phyloP scores from a whole-genome alignment of 2,329 filamentous ascomycete genomes.

The Sporothrix curviconia region DNA sequence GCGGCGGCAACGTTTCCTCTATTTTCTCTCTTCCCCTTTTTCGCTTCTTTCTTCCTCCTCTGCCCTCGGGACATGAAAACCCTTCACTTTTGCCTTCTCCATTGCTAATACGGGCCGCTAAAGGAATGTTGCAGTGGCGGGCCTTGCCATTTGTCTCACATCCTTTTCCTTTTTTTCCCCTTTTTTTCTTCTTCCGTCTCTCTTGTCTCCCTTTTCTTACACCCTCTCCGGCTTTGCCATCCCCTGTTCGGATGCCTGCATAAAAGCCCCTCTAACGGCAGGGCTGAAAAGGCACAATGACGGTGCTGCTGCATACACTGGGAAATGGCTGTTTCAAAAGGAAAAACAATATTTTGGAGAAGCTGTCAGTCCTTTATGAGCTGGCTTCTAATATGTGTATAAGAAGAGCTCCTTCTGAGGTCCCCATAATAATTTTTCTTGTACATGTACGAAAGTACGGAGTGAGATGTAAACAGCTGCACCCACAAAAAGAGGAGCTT shows the following conservation, averaged over 20 bases:
- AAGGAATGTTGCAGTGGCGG: not conserved
- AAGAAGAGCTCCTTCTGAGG: not conserved
- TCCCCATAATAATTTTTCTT: not conserved
- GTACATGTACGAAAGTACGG: too few species aligned
- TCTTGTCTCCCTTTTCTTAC: not conserved
- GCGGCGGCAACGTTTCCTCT: too few species aligned
- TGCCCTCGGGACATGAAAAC: not conserved
- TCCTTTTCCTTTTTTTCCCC: not conserved
- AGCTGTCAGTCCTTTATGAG: not conserved
- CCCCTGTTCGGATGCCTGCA: not conserved
- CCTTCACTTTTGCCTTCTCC: not conserved
- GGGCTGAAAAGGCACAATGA: constrained; percentile 5
- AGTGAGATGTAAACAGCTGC: too few species aligned
- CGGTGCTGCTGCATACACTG: not conserved
- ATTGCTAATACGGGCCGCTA: too few species aligned
- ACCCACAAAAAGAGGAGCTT: constrained; percentile 4
- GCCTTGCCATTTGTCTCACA: not conserved
- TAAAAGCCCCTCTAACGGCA: not conserved
- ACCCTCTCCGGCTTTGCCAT: not conserved
- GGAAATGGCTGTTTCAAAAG: not conserved
- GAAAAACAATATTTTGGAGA: not conserved
- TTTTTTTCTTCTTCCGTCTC: not conserved
- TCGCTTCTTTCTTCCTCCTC: not conserved
- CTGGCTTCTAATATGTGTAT: not conserved
- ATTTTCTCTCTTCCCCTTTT: not conserved